Base-by-base conservation (phyloP, 768 basidiomycete genomes). In the Coprinopsis cinerea region DNA sequence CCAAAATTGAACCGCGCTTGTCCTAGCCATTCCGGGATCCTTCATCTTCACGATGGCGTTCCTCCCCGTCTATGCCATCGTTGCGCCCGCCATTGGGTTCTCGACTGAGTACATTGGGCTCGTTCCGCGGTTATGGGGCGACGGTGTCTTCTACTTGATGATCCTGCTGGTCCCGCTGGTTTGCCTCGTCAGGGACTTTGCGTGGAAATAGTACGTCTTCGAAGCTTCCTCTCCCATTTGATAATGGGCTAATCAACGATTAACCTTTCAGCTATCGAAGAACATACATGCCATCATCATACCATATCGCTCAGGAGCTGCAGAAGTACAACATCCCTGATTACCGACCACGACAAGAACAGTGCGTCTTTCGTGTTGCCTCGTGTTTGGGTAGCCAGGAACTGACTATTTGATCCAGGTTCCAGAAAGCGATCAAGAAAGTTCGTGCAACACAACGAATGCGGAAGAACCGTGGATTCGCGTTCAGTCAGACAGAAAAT, bases 351-450 rank as follows among this genome's bases (percentile, higher is more conserved):
- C 77, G 96, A 50, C 95, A 98, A 67, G 96, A 96, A 67, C 96
- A 98, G 86, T 97, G 58, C 57, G 83, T 78, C 15, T 23, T 36
- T 24, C 27, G 35, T 44, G 11, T 6, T 40, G 47, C 22, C n/a
- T 39, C 54, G 41, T 15, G 15, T 40, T 22, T 28, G 27, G 11
- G 42, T 23, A 20, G 9, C 17, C 44, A 37, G 10, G 46, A 28
- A n/a, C 42, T 58, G 48, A 54, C 30, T 26, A 30, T 44, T 49
- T 49, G 43, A 23, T n/a, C n/a, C 51, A 94, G 91, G 67, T 96
- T 96, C 71, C 93, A 97, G 67, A 96, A 97, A 64, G 96, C 96
- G 14, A 99, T 99, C 77, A 98, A 97, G 69, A 99, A 99, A 66
- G 96, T 99, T 11, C 83, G 96, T n/a, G 96, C 96, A 0, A 90